These are phyloP conservation scores for Talaromyces sp. DNA, from an alignment of 2,329 filamentous ascomycete species.

Conservation along the genomic window DNA sequence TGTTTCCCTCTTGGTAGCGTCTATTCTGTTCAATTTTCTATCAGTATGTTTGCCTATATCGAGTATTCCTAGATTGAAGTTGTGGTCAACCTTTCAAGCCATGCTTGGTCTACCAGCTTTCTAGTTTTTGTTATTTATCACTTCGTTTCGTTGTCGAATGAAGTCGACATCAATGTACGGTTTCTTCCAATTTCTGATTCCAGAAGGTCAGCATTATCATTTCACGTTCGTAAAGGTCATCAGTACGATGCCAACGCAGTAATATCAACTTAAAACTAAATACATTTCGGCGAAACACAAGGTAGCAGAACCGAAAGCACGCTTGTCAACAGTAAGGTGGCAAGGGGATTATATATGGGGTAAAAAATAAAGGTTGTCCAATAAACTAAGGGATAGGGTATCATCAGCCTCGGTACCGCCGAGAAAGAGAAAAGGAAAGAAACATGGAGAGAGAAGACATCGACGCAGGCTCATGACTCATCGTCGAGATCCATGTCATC, in stretches of 20 bases:
- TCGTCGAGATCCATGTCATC: conserved; percentile 38
- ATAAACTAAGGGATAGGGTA: neutral
- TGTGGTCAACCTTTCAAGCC: neutral
- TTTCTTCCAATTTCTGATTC: conserved; percentile 42
- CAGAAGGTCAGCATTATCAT: neutral
- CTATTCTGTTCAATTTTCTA: neutral
- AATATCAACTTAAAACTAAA: neutral
- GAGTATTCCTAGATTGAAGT: neutral
- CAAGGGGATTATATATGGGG: conserved; percentile 8
- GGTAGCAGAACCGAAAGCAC: conserved; percentile 47
- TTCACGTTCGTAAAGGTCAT: neutral
- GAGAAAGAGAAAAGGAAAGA: neutral
- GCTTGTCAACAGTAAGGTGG: neutral
- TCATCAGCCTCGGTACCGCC: conserved; percentile 3
- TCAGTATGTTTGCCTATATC: neutral
- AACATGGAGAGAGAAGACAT: neutral
- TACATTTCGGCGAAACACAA: neutral
- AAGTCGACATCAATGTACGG: conserved; percentile 18
- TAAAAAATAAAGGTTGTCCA: conserved; percentile 39
- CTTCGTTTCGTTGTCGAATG: neutral
- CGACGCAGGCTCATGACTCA: neutral
- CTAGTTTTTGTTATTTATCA: neutral
- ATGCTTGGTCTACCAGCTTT: neutral
- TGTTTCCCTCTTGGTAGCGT: neutral
- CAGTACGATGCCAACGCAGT: neutral